Conservation (phyloP, 345 rosid species). For the Adansonia digitata region DNA sequence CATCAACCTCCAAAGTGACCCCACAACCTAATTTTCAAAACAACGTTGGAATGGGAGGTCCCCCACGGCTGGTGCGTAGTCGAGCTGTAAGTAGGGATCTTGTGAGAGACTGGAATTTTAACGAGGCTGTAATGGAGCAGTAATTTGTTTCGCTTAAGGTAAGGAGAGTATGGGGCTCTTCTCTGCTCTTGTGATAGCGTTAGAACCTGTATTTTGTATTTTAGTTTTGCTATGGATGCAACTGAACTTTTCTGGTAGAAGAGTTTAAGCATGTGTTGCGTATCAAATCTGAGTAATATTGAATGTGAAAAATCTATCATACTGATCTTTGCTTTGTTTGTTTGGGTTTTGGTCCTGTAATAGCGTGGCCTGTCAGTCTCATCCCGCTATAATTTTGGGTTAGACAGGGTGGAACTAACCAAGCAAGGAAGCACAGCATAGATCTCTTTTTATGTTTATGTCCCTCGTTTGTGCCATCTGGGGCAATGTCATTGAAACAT, state of each 20-base stretch:
- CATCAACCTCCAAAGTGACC: slow-evolving; percentile 77
- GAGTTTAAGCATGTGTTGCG: slow-evolving; percentile 26
- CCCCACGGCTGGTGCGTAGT: slow-evolving; percentile 84
- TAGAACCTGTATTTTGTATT: slow-evolving; percentile 15
- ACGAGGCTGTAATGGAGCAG: slow-evolving; percentile 46
- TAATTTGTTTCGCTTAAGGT: slow-evolving; percentile 21
- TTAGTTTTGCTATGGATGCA: slow-evolving; percentile 21
- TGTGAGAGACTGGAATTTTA: slow-evolving; percentile 96
- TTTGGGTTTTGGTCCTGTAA: too few relatives aligned
- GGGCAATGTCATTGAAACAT: too few relatives aligned
- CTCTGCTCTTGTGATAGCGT: slow-evolving; percentile 12
- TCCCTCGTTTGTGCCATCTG: too few relatives aligned
- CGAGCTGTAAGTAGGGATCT: slow-evolving; percentile 86
- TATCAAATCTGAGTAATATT: slow-evolving; percentile 15
- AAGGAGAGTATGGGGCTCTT: background rate
- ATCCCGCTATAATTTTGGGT: background rate
- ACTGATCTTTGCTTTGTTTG: background rate
- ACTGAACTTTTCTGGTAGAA: slow-evolving; percentile 20
- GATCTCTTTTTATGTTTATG: too few relatives aligned
- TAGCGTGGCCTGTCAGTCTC: background rate
- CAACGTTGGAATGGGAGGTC: slow-evolving; percentile 37
- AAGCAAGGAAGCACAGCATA: too few relatives aligned
- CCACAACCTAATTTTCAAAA: slow-evolving; percentile 61
- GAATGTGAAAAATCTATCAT: slow-evolving; percentile 16
- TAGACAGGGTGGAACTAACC: background rate